Conservation (phyloP, 305 asterid genomes). For the Ilex paraguariensis region DNA sequence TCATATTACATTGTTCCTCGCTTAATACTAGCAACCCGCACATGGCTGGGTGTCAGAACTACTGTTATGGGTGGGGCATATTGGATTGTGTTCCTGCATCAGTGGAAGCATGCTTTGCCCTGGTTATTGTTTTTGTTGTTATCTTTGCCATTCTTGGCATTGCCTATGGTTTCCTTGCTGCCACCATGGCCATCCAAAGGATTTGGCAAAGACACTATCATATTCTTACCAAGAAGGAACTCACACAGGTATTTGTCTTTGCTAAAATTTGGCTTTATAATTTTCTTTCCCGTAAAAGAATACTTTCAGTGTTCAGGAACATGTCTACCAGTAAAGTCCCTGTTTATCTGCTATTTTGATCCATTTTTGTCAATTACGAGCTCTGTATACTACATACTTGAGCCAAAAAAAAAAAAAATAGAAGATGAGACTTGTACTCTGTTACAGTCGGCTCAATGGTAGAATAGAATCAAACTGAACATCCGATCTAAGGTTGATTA, state of each 20-base stretch:
- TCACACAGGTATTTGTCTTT: constrained; percentile 38
- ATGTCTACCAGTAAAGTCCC: too few species aligned
- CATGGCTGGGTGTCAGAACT: constrained; percentile 52
- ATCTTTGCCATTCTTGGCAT: constrained; percentile 56
- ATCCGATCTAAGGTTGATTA: too few species aligned
- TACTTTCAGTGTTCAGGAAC: too few species aligned
- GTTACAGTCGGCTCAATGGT: too few species aligned
- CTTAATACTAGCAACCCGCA: constrained; percentile 37
- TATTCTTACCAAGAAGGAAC: constrained; percentile 56
- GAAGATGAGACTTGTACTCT: too few species aligned
- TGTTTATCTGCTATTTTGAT: too few species aligned
- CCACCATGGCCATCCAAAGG: constrained; percentile 58
- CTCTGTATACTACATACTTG: too few species aligned
- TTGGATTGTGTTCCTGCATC: constrained; percentile 56
- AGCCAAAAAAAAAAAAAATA: too few species aligned
- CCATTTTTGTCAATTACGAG: too few species aligned
- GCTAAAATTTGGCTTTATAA: too few species aligned
- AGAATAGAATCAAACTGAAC: too few species aligned
- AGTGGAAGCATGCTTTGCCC: constrained; percentile 48
- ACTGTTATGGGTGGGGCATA: constrained; percentile 52
- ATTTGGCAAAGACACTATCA: constrained; percentile 65
- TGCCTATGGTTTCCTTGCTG: constrained; percentile 56
- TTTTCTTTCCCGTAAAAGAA: too few species aligned
- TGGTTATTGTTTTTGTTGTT: constrained; percentile 39
- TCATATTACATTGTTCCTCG: constrained; percentile 42